Percentiles rank a stretch among this genome's conserved stretches.
Conservation (phyloP, 148 eudicot species). For the Rhododendron kiyosumense region DNA sequence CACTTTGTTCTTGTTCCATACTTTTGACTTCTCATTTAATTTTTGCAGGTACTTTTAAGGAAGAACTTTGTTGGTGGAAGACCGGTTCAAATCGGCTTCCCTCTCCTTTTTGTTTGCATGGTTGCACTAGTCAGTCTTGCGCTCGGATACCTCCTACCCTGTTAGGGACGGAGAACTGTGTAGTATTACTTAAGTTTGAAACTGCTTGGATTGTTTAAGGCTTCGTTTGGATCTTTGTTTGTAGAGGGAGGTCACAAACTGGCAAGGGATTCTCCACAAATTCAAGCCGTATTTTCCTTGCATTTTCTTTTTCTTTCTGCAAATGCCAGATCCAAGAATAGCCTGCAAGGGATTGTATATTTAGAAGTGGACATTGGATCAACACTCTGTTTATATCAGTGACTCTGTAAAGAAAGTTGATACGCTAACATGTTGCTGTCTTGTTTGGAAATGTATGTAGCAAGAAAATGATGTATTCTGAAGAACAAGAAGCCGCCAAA, state of each 20-base stretch:
- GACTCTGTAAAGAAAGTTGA: neutral
- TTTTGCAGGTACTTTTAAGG: constrained; percentile 42
- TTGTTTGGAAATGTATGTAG: neutral
- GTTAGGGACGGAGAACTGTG: neutral
- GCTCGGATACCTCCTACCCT: constrained; percentile 42
- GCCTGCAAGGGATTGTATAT: neutral
- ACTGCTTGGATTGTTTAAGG: neutral
- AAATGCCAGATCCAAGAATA: neutral
- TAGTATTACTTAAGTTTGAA: neutral
- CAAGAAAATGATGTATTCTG: neutral
- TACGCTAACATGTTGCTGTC: neutral
- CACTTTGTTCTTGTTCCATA: neutral
- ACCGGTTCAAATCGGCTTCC: constrained; percentile 51
- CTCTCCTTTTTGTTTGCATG: constrained; percentile 54
- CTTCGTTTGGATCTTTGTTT: neutral
- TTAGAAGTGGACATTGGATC: neutral
- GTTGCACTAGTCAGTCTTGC: constrained; percentile 44
- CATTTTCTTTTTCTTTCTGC: too few relatives aligned
- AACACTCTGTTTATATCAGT: neutral
- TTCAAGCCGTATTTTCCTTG: too few relatives aligned
- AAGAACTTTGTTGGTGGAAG: constrained; percentile 18
- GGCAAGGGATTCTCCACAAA: too few relatives aligned
- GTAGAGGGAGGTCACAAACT: too few relatives aligned
- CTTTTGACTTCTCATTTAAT: neutral
- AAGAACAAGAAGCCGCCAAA: neutral